Base-by-base conservation (phyloP, 495 filamentous ascomycete genomes). In the Penicillium silybi region DNA sequence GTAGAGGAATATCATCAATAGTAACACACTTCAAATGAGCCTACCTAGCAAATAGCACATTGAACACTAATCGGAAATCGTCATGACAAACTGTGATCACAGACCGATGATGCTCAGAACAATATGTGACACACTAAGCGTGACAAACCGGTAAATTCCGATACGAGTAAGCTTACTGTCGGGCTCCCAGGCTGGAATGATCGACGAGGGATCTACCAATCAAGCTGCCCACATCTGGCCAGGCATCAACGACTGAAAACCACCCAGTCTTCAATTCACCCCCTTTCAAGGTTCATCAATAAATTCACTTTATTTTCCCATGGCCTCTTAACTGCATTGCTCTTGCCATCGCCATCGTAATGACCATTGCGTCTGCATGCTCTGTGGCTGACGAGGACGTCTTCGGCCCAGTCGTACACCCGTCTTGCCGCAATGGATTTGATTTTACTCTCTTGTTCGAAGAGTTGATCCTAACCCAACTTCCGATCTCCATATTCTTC, bases 371-470 rank as follows among this genome's bases (percentile, higher is more conserved):
- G 11, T 35, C 22, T 13, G 45, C 46, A 25, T 60, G 57, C 41
- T 40, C 48, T 0, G 49, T 53, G 19, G 49, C 37, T 18, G 49
- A 56, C 39, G 45, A 60, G 41, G 53, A 60, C 27, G 20, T 48
- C 17, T 63, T 63, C 41, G 60, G 60, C 46, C 60, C 60, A 23
- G 45, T 42, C 23, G 51, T 63, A n/a, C 22, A 39, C 46, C 38
- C 7, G 10, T 37, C 46, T 6, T 63, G 60, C 46, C 53, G 32
- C 27, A 44, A 57, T 54, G 60, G 53, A 11, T 59, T 59, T 20
- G 60, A 63, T 35, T 62, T 61, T 38, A 63, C 60, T 15, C 43
- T 63, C 18, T 35, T 57, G 4, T 63, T 63, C 29, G 60, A 63
- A 46, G 50, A 63, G 40, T 54, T 43, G n/a, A 48, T 63, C 4